Base-by-base conservation (phyloP, 2,329 filamentous ascomycete genomes). In the Colletotrichum truncatum region DNA sequence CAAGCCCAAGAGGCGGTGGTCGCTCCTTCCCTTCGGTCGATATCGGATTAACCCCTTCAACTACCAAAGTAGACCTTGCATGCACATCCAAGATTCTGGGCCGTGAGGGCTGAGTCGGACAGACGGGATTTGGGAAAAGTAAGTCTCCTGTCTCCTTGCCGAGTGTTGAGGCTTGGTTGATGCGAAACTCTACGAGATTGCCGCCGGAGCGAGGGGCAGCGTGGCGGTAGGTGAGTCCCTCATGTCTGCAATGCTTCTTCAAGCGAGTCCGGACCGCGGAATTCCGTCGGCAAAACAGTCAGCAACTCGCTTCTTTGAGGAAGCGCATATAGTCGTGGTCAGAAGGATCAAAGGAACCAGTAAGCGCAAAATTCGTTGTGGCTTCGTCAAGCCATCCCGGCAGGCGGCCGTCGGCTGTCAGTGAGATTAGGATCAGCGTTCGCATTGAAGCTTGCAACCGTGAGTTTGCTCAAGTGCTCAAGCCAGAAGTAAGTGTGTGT, bases 381-480 rank as follows among this genome's bases (percentile, higher is more conserved):
- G 23, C 5, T 16, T 11, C 7, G 30, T 9, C 25, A 26, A 38
- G 34, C 34, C 52, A 41, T 38, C 26, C 34, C 16, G 52, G 51
- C 51, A 41, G 36, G 39, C 39, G 23, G 12, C 18, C 26, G 18
- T 9, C 16, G n/a, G 45, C n/a, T 21, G 14, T 41, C 10, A 18
- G 26, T 46, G 54, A 57, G 38, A 57, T 57, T 48, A n/a, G 28
- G 41, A 57, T 57, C 54, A 36, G 41, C 54, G 36, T 54, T 23
- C 11, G 6, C 8, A 12, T 14, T 32, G 25, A 30, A 49, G 34
- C 32, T 18, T 26, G 18, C 12, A 45, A 16, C 14, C 23, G 12
- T 45, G 39, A 10, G 30, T 7, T 32, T 23, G 16, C 18, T 6
- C 14, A 43, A 21, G 18, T 43, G 12, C 39, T 43, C 25, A 21